Percentiles rank a stretch among this genome's conserved stretches.
These are phyloP conservation scores for Talaromyces liani DNA, from an alignment of 495 filamentous ascomycete genomes.

Conservation along the genomic window DNA sequence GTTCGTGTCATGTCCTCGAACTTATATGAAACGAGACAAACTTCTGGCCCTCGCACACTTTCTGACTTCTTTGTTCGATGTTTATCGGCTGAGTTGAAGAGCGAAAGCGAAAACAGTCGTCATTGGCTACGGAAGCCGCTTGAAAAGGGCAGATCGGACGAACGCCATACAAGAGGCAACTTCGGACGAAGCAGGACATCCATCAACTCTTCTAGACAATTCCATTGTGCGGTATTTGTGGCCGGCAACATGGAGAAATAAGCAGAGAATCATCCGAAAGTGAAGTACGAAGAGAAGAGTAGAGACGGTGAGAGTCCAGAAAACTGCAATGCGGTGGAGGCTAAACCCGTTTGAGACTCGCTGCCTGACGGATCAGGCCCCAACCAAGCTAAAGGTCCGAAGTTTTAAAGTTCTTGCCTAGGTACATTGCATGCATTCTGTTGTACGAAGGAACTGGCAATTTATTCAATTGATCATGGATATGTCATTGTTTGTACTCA, in stretches of 20 bases:
- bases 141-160: not conserved
- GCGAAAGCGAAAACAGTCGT: not conserved
- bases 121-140: not conserved
- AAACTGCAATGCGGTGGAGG: not conserved
- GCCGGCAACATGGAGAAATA: not conserved
- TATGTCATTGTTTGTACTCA: too few relatives aligned
- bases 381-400: not conserved
- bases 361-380: not conserved
- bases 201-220: not conserved
- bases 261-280: not conserved
- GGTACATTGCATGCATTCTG: not conserved
- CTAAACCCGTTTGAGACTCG: not conserved
- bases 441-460: not conserved
- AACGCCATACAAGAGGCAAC: not conserved
- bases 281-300: not conserved
- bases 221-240: not conserved
- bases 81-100: not conserved
- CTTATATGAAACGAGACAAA: not conserved
- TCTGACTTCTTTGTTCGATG: not conserved
- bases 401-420: not conserved
- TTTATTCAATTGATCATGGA: not conserved
- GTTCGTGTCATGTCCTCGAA: not conserved
- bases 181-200: not conserved
- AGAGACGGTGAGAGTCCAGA: not conserved
- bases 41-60: not conserved